A percentile compares a stretch with the other conserved stretches of the same genome.
Conservation (phyloP, 345 rosid genomes). For the Boechera stricta region DNA sequence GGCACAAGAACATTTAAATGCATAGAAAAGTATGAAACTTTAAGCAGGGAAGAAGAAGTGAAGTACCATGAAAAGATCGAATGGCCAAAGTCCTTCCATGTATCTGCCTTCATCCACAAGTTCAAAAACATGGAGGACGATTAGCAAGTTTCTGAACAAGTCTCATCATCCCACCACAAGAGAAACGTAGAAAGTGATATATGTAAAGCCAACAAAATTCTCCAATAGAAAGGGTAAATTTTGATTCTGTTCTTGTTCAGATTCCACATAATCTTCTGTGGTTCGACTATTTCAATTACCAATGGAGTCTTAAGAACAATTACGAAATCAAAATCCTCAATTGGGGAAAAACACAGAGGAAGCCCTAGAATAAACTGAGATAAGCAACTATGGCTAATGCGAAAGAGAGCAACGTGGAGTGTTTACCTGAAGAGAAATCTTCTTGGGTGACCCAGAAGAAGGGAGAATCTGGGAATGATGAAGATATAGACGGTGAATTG, state of each 20-base stretch:
- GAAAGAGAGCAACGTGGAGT: constrained; percentile 5
- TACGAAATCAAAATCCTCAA: not conserved
- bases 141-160: constrained; percentile 26
- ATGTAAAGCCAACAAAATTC: not conserved
- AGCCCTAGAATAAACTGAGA: not conserved
- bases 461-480: constrained; percentile 45
- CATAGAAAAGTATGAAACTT: not conserved
- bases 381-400: not conserved
- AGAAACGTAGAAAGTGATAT: not conserved
- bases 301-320: not conserved
- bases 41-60: constrained; percentile 18
- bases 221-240: not conserved
- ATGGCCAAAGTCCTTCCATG: constrained; percentile 51
- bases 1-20: not conserved
- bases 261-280: not conserved
- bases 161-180: constrained; percentile 3
- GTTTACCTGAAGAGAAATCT: constrained; percentile 53
- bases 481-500: constrained; percentile 38
- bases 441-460: constrained; percentile 44
- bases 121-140: constrained; percentile 44
- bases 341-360: not conserved
- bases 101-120: constrained; percentile 85
- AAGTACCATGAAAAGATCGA: constrained; percentile 57
- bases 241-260: not conserved
- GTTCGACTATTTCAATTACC: not conserved